Evolutionary conservation across 1,284 basidiomycete species (phyloP), one percentile per base, ranked within the genome.

Genomic region (Lignosus rhinocerotis): DNA sequence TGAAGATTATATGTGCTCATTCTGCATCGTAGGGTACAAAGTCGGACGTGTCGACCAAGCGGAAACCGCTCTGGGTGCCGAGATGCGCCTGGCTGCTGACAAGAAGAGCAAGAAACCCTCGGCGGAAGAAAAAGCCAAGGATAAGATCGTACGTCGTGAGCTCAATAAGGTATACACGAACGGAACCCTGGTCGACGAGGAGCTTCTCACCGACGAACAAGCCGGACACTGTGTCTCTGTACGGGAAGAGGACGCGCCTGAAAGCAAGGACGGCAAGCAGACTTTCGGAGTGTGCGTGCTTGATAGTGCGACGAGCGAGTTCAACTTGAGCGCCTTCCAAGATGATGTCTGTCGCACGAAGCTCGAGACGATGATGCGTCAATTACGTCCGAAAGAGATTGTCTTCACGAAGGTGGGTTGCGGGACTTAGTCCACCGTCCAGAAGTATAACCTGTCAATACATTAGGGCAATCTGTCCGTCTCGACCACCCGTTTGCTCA

Each of bases 31-130:
- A 80, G 95, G 96, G 0, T 94, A 97, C 78, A 98, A 98, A 76
- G 94, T 99, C 56, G 97, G 97, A 16, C 87, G 94, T 14, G 97
- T 99, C 10, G 96, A 98, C 70, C 97, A 99, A 75, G 88, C 90
- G 2, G 97, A 99, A 76, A 99, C 97, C 0, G 95, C 89, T 3
- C 80, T 92, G 14, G 90, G 89, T 4, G 89, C 89, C 7, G 90
- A 92, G 71, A 92, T 92, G 89, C 85, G 89, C 14, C 68, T 90
- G 58, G 88, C 88, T 8, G 87, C 86, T 7, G 82, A 92, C 51
- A 91, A 89, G 72, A 76, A 77, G 16, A 83, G 81, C 66, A 86
- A 68, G 69, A 77, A 75, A 21, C 75, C 72, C 74, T 66, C 81
- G 64, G 76, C 80, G 66, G 72, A 76, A 66, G 70, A 84, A 47